These are phyloP conservation scores for Aspergillus ustus DNA, from an alignment of 2,329 filamentous ascomycete genomes.

Conservation along the genomic window DNA sequence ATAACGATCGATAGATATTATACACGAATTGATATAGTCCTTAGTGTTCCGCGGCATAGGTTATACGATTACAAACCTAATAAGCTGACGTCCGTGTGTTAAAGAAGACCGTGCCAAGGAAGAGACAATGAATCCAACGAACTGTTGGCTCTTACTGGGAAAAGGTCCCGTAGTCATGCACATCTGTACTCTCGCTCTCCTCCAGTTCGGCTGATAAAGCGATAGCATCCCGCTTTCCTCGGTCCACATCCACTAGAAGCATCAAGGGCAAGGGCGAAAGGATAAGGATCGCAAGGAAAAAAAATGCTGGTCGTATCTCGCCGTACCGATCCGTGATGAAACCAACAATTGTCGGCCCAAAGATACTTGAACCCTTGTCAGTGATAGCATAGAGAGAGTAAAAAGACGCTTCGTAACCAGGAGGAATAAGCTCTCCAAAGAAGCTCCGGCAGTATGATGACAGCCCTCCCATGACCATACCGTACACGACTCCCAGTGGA, in stretches of 20 bases:
- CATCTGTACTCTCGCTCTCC: constrained; percentile 26
- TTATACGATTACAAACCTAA: no score
- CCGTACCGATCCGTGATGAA: constrained; percentile 85
- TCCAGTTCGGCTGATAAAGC: constrained; percentile 62
- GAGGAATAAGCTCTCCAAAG: constrained; percentile 91
- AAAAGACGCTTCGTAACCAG: constrained; percentile 92
- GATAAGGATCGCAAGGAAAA: constrained; percentile 86
- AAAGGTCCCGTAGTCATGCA: constrained; percentile 33
- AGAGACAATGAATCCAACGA: background rate
- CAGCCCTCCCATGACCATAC: constrained; percentile 90
- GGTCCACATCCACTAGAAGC: constrained; percentile 81
- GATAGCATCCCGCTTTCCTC: constrained; percentile 71
- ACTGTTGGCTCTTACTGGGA: constrained; percentile 6
- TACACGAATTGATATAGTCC: background rate
- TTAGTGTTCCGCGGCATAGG: background rate
- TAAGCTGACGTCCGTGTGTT: no score
- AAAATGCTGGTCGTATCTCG: constrained; percentile 84
- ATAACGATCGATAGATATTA: background rate
- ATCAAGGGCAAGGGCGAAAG: constrained; percentile 83
- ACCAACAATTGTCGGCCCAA: constrained; percentile 92
- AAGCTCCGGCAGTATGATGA: constrained; percentile 90
- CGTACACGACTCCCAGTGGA: constrained; percentile 85
- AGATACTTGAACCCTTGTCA: constrained; percentile 92
- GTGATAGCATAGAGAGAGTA: constrained; percentile 97
- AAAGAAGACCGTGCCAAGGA: background rate